Evolutionary conservation across 805 yeast genomes (phyloP).

Genomic region (Clavispora phyllophila): DNA sequence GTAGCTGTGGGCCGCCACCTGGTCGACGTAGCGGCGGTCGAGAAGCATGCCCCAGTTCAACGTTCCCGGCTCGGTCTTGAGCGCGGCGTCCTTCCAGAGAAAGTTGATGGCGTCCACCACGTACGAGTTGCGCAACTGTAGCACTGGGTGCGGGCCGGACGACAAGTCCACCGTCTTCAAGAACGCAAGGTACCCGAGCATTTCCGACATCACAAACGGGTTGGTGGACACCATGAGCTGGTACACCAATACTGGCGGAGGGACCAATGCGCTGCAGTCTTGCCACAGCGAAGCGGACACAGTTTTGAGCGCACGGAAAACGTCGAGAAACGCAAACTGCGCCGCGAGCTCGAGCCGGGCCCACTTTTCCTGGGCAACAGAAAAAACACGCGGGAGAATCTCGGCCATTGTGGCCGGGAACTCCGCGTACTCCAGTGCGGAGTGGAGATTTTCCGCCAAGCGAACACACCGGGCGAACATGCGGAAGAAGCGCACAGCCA

Average conservation of each 20-base stretch:
- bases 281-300: constrained; percentile 6
- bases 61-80: constrained; percentile 29
- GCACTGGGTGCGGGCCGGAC: constrained; percentile 7
- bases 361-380: background rate
- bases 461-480: background rate
- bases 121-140: constrained; percentile 40
- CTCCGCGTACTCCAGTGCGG: background rate
- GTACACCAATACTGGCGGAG: constrained; percentile 36
- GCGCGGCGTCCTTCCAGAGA: constrained; percentile 53
- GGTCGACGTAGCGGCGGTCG: constrained; percentile 27
- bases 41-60: constrained; percentile 37
- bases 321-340: constrained; percentile 9
- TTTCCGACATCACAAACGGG: constrained; percentile 41
- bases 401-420: background rate
- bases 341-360: constrained; percentile 2
- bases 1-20: constrained; percentile 23
- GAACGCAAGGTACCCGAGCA: constrained; percentile 43
- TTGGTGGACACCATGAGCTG: constrained; percentile 36
- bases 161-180: constrained; percentile 31
- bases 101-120: constrained; percentile 54
- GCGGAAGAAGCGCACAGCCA: background rate
- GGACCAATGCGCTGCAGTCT: constrained; percentile 7
- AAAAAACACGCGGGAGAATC: background rate
- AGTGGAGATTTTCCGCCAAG: background rate
- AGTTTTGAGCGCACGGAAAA: constrained; percentile 13